Evolutionary conservation across 2,329 filamentous ascomycete species (phyloP).

Genomic region (Aureobasidium subglaciale): DNA sequence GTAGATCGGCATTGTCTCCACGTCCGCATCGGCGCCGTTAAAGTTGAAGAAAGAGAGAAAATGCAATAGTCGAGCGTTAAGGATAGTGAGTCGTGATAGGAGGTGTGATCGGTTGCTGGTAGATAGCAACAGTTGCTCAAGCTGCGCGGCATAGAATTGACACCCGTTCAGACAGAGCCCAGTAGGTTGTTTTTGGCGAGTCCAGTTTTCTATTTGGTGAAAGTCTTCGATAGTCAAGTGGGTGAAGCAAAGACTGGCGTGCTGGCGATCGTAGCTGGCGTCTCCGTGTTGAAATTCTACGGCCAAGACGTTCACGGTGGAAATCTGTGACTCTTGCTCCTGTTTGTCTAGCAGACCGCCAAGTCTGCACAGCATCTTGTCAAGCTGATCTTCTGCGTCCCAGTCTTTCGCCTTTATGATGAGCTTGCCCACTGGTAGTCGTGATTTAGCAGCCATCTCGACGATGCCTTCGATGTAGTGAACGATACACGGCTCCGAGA

Average conservation of each 20-base stretch:
- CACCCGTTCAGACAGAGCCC: not conserved
- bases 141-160: not conserved
- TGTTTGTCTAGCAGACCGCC: not conserved
- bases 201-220: not conserved
- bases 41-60: not conserved
- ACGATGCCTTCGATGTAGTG: not conserved
- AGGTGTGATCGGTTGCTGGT: not conserved
- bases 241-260: not conserved
- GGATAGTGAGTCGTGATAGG: not conserved
- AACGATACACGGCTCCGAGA: not conserved
- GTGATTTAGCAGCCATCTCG: not conserved
- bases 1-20: not conserved
- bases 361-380: not conserved
- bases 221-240: not conserved
- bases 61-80: not conserved
- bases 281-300: not conserved
- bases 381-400: not conserved
- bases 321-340: not conserved
- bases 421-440: not conserved
- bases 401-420: not conserved
- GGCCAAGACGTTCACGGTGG: not conserved
- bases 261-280: not conserved
- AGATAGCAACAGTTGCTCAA: not conserved
- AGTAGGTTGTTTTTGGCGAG: not conserved
- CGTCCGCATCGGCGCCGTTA: too few species aligned